Evolutionary conservation across 2,329 filamentous ascomycete genomes (phyloP).

Genomic region (Trichoderma sp.): DNA sequence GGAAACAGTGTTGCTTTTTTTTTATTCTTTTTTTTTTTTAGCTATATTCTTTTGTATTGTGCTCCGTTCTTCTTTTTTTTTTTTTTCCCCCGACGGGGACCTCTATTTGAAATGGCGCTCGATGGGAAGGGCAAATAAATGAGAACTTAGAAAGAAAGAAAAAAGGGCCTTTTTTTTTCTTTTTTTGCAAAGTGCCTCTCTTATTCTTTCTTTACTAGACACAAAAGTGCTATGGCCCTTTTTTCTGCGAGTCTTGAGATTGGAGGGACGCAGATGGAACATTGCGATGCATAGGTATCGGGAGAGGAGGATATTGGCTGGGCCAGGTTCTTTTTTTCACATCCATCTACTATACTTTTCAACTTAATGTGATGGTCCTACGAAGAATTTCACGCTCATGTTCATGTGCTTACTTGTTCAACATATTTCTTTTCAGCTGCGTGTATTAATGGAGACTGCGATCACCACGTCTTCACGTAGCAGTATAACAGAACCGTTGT

Average conservation of each 20-base stretch:
- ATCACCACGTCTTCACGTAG: background rate
- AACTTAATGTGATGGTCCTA: conserved; percentile 13
- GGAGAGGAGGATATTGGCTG: conserved; percentile 7
- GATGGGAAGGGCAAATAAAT: background rate
- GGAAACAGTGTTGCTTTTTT: background rate
- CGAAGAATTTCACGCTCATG: background rate
- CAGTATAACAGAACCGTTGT: background rate
- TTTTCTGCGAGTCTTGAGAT: background rate
- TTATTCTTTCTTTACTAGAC: background rate
- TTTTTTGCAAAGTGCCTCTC: background rate
- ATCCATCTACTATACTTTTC: background rate
- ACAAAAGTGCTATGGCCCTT: background rate
- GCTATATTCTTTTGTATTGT: background rate
- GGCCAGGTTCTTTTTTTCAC: background rate
- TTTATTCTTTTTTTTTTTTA: background rate
- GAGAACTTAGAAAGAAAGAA: conserved; percentile 1
- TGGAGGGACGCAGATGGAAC: background rate
- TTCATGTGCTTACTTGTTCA: background rate
- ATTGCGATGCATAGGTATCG: background rate
- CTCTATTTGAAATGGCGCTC: conserved; percentile 1
- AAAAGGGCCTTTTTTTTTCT: background rate
- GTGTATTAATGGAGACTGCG: background rate
- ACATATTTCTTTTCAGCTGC: background rate
- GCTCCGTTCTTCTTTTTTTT: background rate
- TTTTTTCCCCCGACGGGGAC: background rate